A percentile compares a stretch with the other conserved stretches of the same genome.
Conservation (phyloP, 106 monocot species). For the Dendrobium chrysotoxum region DNA sequence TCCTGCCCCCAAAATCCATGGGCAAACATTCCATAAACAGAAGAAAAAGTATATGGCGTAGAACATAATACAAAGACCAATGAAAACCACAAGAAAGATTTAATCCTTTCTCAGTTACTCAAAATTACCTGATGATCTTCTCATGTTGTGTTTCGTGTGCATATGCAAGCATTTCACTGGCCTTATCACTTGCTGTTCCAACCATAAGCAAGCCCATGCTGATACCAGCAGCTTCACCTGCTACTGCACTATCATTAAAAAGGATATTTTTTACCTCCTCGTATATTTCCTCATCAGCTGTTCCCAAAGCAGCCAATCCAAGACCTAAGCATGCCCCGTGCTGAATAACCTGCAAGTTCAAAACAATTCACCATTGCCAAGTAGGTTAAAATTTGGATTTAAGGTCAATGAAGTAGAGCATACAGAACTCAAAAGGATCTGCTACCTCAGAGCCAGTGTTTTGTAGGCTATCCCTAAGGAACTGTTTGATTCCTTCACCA, state of each 20-base stretch:
- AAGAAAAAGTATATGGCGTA: too few relatives aligned
- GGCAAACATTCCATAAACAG: too few relatives aligned
- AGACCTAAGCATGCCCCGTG: constrained; percentile 97
- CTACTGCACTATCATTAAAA: constrained; percentile 84
- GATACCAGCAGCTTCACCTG: constrained; percentile 99
- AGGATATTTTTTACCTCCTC: constrained; percentile 95
- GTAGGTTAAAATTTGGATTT: background rate
- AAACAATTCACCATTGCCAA: background rate
- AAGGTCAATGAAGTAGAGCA: background rate
- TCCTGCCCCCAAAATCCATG: too few relatives aligned
- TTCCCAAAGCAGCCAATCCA: constrained; percentile 92
- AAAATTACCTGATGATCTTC: constrained; percentile 82
- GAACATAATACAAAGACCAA: too few relatives aligned
- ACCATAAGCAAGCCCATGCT: constrained; percentile 98
- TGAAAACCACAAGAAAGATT: background rate
- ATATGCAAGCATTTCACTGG: constrained; percentile 96
- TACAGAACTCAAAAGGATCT: background rate
- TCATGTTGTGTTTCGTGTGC: constrained; percentile 99
- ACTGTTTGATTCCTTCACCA: constrained; percentile 95
- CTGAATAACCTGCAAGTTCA: constrained; percentile 72
- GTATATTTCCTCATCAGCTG: constrained; percentile 90
- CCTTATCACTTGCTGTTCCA: constrained; percentile 89
- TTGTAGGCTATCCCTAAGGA: constrained; percentile 84
- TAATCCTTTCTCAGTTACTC: background rate
- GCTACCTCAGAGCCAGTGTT: constrained; percentile 84